A percentile compares a stretch with the other conserved stretches of the same genome.
Conservation (phyloP, 2,329 filamentous ascomycete genomes). For the Canariomyces notabilis region DNA sequence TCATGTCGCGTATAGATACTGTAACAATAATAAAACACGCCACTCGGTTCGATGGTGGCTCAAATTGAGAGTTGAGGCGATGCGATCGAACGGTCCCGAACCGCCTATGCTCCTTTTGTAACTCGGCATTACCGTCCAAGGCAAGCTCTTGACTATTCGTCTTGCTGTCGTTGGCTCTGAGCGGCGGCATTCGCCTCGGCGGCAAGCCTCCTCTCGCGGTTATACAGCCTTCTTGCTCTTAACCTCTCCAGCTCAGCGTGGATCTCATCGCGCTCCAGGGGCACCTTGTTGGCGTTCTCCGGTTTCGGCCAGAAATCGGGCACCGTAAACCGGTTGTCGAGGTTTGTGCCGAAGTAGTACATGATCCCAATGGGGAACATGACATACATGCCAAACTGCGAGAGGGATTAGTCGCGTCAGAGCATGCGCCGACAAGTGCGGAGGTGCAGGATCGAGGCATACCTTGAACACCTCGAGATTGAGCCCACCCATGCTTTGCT, state of each 20-base stretch:
- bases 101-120: no score
- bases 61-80: conserved; percentile 4
- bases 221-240: conserved; percentile 61
- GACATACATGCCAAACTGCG: conserved; percentile 94
- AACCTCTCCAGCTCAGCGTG: conserved; percentile 72
- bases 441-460: no score
- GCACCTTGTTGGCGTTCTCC: conserved; percentile 70
- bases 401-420: conserved; percentile 1
- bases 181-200: conserved; percentile 32
- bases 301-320: conserved; percentile 90
- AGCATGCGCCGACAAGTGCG: background rate
- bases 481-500: conserved; percentile 62
- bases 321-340: conserved; percentile 85
- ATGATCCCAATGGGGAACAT: conserved; percentile 98
- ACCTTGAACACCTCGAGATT: conserved; percentile 97
- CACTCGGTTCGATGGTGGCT: background rate
- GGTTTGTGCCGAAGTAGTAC: conserved; percentile 99
- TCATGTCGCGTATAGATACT: conserved; percentile 7
- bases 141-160: no score
- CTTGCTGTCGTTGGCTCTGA: conserved; percentile 26
- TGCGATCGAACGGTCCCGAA: conserved; percentile 5
- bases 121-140: no score
- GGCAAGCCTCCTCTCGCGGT: conserved; percentile 61
- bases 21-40: conserved; percentile 30
- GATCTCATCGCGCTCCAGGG: conserved; percentile 76